These are phyloP conservation scores for Hydnomerulius pinastri DNA, from an alignment of 768 basidiomycete genomes.

Conservation along the genomic window DNA sequence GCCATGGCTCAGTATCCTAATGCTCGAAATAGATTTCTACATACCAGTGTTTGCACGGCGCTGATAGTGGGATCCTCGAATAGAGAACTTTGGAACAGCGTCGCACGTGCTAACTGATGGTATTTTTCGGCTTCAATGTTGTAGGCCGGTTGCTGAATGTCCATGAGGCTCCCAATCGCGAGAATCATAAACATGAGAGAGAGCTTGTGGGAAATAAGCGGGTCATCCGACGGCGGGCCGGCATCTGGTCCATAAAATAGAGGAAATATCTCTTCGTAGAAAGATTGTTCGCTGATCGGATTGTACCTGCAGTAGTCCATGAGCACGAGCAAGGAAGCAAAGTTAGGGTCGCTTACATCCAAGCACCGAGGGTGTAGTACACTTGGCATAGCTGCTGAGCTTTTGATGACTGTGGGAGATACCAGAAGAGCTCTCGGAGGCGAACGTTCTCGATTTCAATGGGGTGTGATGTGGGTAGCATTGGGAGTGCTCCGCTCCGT, in stretches of 20 bases:
- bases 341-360: constrained; percentile 55
- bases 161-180: constrained; percentile 65
- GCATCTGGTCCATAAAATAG: constrained; percentile 55
- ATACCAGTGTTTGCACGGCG: constrained; percentile 66
- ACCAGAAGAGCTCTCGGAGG: constrained; percentile 63
- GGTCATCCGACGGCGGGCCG: constrained; percentile 49
- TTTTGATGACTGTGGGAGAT: constrained; percentile 61
- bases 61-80: constrained; percentile 70
- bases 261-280: constrained; percentile 59
- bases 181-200: constrained; percentile 67
- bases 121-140: constrained; percentile 71
- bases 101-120: constrained; percentile 64
- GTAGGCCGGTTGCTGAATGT: constrained; percentile 55
- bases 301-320: constrained; percentile 53
- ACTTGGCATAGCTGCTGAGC: constrained; percentile 62
- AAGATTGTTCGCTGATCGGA: constrained; percentile 59
- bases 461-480: constrained; percentile 44
- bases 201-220: constrained; percentile 58
- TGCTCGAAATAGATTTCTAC: constrained; percentile 25
- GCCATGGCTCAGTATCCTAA: constrained; percentile 31
- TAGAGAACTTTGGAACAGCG: constrained; percentile 62
- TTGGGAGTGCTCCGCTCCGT: constrained; percentile 66
- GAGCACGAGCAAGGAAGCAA: constrained; percentile 2
- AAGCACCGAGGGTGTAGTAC: constrained; percentile 66
- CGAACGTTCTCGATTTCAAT: constrained; percentile 45